These are phyloP conservation scores for carrot (Daucus carota) DNA, from an alignment of 129 eudicot species.

Conservation along the genomic window DH1_v3.0 NC_030382.2:50498001-50498500, in stretches of 20 bases:
- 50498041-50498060: conserved; percentile 53
- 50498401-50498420: conserved; percentile 69
- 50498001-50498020: conserved; percentile 72
- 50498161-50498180: conserved; percentile 39
- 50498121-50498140: not conserved
- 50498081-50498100: conserved; percentile 58
- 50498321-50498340: conserved; percentile 93
- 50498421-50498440: conserved; percentile 64
- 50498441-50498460: conserved; percentile 21
- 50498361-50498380: conserved; percentile 90
- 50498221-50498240: conserved; percentile 59
- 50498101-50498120: not conserved
- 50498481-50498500: conserved; percentile 2
- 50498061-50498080: conserved; percentile 90
- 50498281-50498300: conserved; percentile 79
- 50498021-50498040: conserved; percentile 65
- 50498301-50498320: conserved; percentile 85
- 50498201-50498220: conserved; percentile 64
- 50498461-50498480: not conserved
- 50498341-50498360: conserved; percentile 86
- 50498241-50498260: conserved; percentile 93
- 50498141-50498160: conserved; percentile 15
- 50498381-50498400: conserved; percentile 65
- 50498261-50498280: conserved; percentile 71
- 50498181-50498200: conserved; percentile 64